Conservation (phyloP, 2,329 filamentous ascomycete genomes). For the Phyllosticta capitalensis region DNA sequence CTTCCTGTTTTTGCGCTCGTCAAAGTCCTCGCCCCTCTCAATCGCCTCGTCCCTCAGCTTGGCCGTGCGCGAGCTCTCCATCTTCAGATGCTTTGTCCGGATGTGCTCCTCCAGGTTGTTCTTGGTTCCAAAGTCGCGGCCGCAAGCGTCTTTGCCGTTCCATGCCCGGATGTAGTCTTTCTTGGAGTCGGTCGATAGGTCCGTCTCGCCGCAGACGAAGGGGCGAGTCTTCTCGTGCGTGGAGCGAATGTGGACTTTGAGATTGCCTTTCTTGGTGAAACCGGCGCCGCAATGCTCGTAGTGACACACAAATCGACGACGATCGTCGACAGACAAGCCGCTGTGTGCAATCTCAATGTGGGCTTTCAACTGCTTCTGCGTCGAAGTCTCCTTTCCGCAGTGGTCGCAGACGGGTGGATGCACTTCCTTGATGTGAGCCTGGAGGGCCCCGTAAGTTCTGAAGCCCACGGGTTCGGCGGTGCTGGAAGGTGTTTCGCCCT, state of each 20-base stretch:
- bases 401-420: conserved; percentile 66
- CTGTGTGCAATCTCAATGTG: conserved; percentile 71
- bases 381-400: conserved; percentile 60
- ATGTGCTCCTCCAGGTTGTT: conserved; percentile 74
- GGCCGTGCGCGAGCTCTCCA: conserved; percentile 31
- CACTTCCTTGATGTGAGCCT: conserved; percentile 60
- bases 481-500: conserved; percentile 11
- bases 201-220: conserved; percentile 68
- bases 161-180: conserved; percentile 51
- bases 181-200: conserved; percentile 40
- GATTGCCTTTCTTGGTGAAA: conserved; percentile 77
- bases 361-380: conserved; percentile 40
- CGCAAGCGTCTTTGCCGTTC: conserved; percentile 60
- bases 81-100: conserved; percentile 68
- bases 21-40: conserved; percentile 17
- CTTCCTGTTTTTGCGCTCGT: background rate
- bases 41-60: conserved; percentile 31
- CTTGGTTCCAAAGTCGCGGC: conserved; percentile 66
- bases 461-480: conserved; percentile 40
- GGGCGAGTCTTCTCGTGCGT: conserved; percentile 64
- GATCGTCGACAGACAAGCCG: conserved; percentile 41
- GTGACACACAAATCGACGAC: conserved; percentile 55
- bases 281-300: conserved; percentile 59
- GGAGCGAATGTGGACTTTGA: conserved; percentile 67
- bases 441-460: conserved; percentile 59